These are phyloP conservation scores for Zymoseptoria tritici DNA, from an alignment of 2,329 filamentous ascomycete genomes.

Conservation along the genomic window DNA sequence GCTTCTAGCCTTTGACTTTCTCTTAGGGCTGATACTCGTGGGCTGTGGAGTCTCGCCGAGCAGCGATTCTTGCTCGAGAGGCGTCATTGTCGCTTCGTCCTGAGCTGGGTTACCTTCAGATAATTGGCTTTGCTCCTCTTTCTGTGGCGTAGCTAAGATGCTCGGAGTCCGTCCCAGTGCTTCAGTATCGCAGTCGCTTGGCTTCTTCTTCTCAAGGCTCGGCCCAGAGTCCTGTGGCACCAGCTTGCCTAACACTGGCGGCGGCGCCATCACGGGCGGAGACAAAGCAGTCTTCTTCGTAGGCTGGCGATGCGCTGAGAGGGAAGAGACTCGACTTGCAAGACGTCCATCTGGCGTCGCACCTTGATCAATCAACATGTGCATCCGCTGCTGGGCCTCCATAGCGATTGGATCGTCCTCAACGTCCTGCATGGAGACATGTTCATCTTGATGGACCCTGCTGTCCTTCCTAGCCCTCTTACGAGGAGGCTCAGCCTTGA, in stretches of 20 bases:
- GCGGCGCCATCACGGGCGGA: background rate
- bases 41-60: background rate
- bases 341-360: slow-evolving; percentile 6
- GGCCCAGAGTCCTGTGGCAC: background rate
- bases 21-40: background rate
- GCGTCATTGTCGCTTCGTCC: background rate
- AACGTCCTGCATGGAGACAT: background rate
- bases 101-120: background rate
- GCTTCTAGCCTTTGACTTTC: slow-evolving; percentile 1
- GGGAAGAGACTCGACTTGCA: slow-evolving; percentile 4
- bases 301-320: slow-evolving; percentile 4
- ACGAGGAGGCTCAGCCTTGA: background rate
- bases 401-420: slow-evolving; percentile 1
- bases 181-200: background rate
- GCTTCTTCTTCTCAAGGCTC: background rate
- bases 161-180: background rate
- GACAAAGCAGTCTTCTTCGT: background rate
- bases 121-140: background rate
- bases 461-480: background rate
- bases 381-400: background rate
- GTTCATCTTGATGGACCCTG: background rate
- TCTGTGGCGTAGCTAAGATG: background rate
- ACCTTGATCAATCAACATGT: slow-evolving; percentile 9
- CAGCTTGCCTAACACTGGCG: background rate
- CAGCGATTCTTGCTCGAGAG: background rate